Percentiles rank a stretch among this genome's conserved stretches.
These are phyloP conservation scores for Claviceps sp. DNA, from an alignment of 2,329 filamentous ascomycete genomes.

Conservation along the genomic window DNA sequence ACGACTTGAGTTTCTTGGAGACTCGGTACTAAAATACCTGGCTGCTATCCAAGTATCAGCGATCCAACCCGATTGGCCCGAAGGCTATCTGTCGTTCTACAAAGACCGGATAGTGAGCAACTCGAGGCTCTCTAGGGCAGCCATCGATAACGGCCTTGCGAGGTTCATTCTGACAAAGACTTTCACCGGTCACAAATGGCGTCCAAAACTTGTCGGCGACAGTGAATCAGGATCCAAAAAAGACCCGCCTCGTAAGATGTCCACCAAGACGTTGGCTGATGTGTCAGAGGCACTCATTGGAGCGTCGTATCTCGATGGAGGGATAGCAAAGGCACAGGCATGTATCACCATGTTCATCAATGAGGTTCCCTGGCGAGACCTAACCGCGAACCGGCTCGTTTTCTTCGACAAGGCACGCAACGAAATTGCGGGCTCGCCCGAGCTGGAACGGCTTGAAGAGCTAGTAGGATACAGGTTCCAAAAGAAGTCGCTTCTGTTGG, in stretches of 20 bases:
- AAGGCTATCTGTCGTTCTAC: constrained; percentile 56
- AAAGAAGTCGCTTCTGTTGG: constrained; percentile 54
- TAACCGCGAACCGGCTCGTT: constrained; percentile 24
- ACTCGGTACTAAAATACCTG: constrained; percentile 66
- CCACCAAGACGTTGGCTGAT: constrained; percentile 74
- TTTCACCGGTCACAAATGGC: constrained; percentile 64
- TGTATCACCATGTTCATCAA: constrained; percentile 57
- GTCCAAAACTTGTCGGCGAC: constrained; percentile 38
- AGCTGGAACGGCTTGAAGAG: constrained; percentile 40
- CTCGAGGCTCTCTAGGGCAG: constrained; percentile 51
- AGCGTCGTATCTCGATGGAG: constrained; percentile 56
- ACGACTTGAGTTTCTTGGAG: constrained; percentile 74
- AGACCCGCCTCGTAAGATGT: constrained; percentile 28
- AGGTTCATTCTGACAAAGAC: constrained; percentile 54
- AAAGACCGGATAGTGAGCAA: constrained; percentile 68
- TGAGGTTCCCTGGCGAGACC: constrained; percentile 39
- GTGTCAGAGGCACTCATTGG: constrained; percentile 79
- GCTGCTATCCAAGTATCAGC: constrained; percentile 51
- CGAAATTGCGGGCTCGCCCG: constrained; percentile 22
- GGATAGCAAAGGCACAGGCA: constrained; percentile 44
- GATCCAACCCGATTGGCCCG: constrained; percentile 52
- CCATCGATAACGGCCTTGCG: constrained; percentile 51
- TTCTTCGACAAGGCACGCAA: constrained; percentile 30
- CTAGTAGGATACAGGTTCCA: constrained; percentile 60
- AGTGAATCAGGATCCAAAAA: constrained; percentile 3